These are phyloP conservation scores for Meredithiella fracta DNA, from an alignment of 2,329 filamentous ascomycete species.

Conservation along the genomic window DNA sequence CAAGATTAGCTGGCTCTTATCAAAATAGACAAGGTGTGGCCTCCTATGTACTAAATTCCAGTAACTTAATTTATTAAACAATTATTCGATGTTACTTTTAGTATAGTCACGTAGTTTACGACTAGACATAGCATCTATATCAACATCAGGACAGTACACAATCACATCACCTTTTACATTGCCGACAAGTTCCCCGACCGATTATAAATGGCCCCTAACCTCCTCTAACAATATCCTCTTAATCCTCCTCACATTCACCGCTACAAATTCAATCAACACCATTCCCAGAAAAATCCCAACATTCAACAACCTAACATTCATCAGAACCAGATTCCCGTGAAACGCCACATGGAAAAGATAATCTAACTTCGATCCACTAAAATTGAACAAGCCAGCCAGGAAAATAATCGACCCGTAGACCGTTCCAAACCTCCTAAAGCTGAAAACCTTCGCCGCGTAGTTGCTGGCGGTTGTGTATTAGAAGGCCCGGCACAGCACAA, in stretches of 20 bases:
- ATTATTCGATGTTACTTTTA: neutral
- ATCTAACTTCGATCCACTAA: conserved; percentile 67
- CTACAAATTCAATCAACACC: conserved; percentile 51
- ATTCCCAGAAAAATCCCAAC: conserved; percentile 48
- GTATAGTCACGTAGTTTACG: neutral
- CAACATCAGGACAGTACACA: neutral
- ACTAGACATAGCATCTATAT: too few relatives aligned
- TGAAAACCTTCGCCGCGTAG: conserved; percentile 82
- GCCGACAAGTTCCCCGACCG: neutral
- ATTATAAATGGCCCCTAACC: conserved; percentile 11
- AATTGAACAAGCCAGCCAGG: conserved; percentile 67
- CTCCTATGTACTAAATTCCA: too few relatives aligned
- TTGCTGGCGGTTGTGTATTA: conserved; percentile 88
- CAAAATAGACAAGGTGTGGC: too few relatives aligned
- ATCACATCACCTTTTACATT: neutral
- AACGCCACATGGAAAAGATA: conserved; percentile 60
- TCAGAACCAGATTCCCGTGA: conserved; percentile 53
- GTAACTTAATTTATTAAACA: neutral
- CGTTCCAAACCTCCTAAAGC: conserved; percentile 78
- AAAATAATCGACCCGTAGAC: conserved; percentile 90
- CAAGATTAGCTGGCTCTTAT: too few relatives aligned
- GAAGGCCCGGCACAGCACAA: conserved; percentile 71
- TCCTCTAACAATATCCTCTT: conserved; percentile 19
- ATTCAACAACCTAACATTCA: conserved; percentile 52
- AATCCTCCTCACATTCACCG: conserved; percentile 23